These are phyloP conservation scores for Quercus gilva DNA, from an alignment of 306 rosid genomes.

Conservation along the genomic window DNA sequence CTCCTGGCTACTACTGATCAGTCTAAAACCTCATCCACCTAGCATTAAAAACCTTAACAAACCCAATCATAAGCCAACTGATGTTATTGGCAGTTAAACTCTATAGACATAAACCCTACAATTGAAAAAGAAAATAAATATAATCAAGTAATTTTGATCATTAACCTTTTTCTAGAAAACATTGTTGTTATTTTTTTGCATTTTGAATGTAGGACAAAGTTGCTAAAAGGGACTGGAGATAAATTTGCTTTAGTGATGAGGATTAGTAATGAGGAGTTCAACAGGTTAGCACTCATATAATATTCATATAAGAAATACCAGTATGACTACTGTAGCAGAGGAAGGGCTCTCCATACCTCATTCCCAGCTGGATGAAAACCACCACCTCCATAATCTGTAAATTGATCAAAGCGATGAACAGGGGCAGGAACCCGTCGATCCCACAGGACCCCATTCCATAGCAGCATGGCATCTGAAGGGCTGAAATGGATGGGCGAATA, in stretches of 20 bases:
- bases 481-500: slow-evolving; percentile 80
- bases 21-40: neutral
- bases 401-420: slow-evolving; percentile 93
- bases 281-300: neutral
- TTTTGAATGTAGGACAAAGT: neutral
- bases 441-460: slow-evolving; percentile 98
- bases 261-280: neutral
- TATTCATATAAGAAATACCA: neutral
- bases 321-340: neutral
- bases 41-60: neutral
- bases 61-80: neutral
- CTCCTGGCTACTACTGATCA: neutral
- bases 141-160: neutral
- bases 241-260: neutral
- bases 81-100: neutral
- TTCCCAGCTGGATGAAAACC: slow-evolving; percentile 99
- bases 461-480: slow-evolving; percentile 86
- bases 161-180: neutral
- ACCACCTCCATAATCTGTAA: slow-evolving; percentile 97
- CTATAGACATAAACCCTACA: neutral
- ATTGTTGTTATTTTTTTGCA: neutral
- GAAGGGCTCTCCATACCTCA: slow-evolving; percentile 58
- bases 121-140: neutral
- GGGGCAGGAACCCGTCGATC: slow-evolving; percentile 73
- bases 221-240: neutral